phyloP scores from a whole-genome alignment of 257 asterid genomes.

The Solanum commersonii region DNA sequence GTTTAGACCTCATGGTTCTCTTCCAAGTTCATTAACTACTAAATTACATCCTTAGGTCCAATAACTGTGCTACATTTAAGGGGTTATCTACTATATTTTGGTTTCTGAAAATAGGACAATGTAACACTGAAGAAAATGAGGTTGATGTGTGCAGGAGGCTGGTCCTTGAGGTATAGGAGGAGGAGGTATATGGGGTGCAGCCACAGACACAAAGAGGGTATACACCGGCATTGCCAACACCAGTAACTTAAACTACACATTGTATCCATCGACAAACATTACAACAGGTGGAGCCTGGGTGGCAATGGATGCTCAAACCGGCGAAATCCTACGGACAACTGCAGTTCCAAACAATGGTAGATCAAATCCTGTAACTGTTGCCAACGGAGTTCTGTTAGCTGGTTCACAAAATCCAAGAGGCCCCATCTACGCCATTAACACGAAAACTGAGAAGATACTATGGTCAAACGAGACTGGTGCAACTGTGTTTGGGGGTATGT shows the following conservation, averaged over 20 bases:
- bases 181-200: slow-evolving; percentile 57
- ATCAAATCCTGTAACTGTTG: slow-evolving; percentile 28
- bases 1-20: neutral
- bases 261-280: slow-evolving; percentile 25
- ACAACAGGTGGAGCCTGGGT: slow-evolving; percentile 46
- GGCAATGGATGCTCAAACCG: slow-evolving; percentile 36
- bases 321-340: slow-evolving; percentile 46
- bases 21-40: neutral
- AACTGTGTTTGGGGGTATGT: slow-evolving; percentile 37
- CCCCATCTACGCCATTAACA: slow-evolving; percentile 30
- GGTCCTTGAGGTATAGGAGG: slow-evolving; percentile 34
- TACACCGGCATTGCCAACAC: slow-evolving; percentile 40
- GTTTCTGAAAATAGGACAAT: neutral
- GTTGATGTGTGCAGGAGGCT: slow-evolving; percentile 22
- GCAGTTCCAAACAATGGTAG: slow-evolving; percentile 34
- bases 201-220: slow-evolving; percentile 29
- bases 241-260: slow-evolving; percentile 9
- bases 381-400: slow-evolving; percentile 38
- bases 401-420: slow-evolving; percentile 35
- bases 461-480: slow-evolving; percentile 45
- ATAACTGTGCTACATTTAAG: too few relatives aligned
- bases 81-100: neutral
- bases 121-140: neutral
- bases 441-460: slow-evolving; percentile 24
- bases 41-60: too few relatives aligned